Evolutionary conservation across 1,284 basidiomycete genomes (phyloP), one percentile per base, ranked within the genome.

Genomic region (Sporisorium scitamineum): DNA sequence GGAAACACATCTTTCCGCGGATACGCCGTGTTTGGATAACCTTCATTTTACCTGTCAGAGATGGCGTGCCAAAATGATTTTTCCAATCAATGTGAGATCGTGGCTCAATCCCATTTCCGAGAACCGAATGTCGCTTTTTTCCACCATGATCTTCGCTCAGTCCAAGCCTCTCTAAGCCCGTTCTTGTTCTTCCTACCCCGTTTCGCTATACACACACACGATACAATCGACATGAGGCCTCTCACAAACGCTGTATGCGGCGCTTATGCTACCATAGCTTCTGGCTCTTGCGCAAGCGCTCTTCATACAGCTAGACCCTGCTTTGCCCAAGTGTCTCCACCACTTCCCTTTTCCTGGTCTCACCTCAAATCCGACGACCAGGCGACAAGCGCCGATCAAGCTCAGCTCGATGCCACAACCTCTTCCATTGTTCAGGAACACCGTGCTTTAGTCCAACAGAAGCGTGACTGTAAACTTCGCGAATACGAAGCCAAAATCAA

Each of bases 401-500:
- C 63, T 7, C 50, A 52, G 11, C 18, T 55, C 5, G 31, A 39
- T 9, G 27, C 22, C 1, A 16, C 56, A 7, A 47, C 45, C 3
- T 56, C 60, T 0, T n/a, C 60, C 2, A 4, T 52, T 9, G 7
- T 65, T 2, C 57, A 58, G 44, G 59, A 66, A 47, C 62, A 74
- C 31, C 61, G 71, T 16, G 53, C 62, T 2, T 59, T 52, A 3
- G 42, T 74, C 0, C 54, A 81, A 29, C 59, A 58, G 11, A 80
- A 80, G 59, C 69, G 75, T 13, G 75, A 82, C 5, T 53, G 67
- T 2, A 80, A 83, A 48, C 57, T 84, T 10, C 61, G 52, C n/a
- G 67, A 84, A 69, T 84, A 84, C 55, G 70, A 76, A 41, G 74
- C 60, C 44, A 77, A 78, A 64, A 75, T 84, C 47, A 63, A 73